Percentiles rank a stretch among this genome's conserved stretches.
These are phyloP conservation scores for Adansonia digitata DNA, from an alignment of 345 rosid genomes.

Conservation along the genomic window DNA sequence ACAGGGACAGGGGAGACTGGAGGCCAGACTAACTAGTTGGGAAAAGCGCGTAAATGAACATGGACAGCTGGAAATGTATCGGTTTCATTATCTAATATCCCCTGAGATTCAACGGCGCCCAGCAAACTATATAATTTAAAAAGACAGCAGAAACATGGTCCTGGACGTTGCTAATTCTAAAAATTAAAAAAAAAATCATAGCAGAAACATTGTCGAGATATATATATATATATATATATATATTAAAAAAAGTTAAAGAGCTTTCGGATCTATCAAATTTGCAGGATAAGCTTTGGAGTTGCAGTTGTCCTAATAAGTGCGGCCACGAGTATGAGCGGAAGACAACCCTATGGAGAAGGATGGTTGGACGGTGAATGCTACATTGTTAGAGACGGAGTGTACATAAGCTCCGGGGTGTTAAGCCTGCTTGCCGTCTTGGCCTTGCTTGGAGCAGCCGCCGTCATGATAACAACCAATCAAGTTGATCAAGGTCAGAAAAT, in stretches of 20 bases:
- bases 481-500: conserved; percentile 25
- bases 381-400: conserved; percentile 57
- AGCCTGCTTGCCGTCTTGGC: conserved; percentile 33
- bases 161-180: background rate
- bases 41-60: background rate
- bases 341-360: conserved; percentile 62
- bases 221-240: no score
- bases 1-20: background rate
- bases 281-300: conserved; percentile 62
- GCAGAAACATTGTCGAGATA: no score
- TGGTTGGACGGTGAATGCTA: conserved; percentile 77
- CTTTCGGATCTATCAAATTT: background rate
- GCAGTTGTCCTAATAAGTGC: conserved; percentile 41
- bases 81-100: background rate
- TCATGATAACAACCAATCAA: conserved; percentile 3
- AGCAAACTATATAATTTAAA: background rate
- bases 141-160: conserved; percentile 4
- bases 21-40: conserved; percentile 8
- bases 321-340: conserved; percentile 66
- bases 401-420: conserved; percentile 41
- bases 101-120: conserved; percentile 12
- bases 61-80: conserved; percentile 21
- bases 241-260: no score
- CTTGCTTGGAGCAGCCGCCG: conserved; percentile 32
- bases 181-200: background rate